Evolutionary conservation across 495 filamentous ascomycete species (phyloP).

Genomic region (Lichina pygmaea): DNA sequence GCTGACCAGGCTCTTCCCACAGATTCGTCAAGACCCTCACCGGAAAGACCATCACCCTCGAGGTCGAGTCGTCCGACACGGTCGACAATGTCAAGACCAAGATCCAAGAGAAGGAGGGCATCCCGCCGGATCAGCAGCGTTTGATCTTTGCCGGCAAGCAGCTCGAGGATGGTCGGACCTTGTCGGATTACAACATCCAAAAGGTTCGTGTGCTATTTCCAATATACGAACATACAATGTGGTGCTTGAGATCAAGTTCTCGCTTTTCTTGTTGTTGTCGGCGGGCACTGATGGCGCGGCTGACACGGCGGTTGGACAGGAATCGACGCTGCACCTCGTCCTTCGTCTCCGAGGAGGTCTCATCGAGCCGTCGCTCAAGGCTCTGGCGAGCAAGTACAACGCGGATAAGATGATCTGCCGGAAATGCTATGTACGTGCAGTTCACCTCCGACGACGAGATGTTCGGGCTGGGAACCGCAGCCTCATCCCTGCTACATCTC

Average conservation of each 20-base stretch:
- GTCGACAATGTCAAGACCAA: conserved; percentile 97
- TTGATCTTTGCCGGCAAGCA: conserved; percentile 99
- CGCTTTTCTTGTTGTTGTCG: too few species aligned
- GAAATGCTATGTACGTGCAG: conserved; percentile 77
- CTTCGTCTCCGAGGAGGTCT: conserved; percentile 98
- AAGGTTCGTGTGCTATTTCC: conserved; percentile 35
- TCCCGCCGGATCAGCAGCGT: conserved; percentile 96
- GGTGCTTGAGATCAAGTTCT: neutral
- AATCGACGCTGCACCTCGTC: conserved; percentile 96
- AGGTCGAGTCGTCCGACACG: conserved; percentile 95
- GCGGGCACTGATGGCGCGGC: conserved; percentile 1
- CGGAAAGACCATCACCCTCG: conserved; percentile 99
- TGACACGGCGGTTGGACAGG: conserved; percentile 22
- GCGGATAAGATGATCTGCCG: conserved; percentile 99
- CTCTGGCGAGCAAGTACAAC: conserved; percentile 95
- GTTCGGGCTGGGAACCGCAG: neutral
- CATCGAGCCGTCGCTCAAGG: conserved; percentile 98
- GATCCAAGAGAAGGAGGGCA: conserved; percentile 99
- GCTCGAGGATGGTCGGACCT: conserved; percentile 94
- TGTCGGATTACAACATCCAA: conserved; percentile 99
- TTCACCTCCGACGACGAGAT: neutral
- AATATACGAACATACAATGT: neutral
- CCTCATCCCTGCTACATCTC: neutral
- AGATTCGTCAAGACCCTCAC: conserved; percentile 96
- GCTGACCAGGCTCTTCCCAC: neutral